phyloP scores from a whole-genome alignment of 345 rosid species.

The Carallia pectinifolia region DNA sequence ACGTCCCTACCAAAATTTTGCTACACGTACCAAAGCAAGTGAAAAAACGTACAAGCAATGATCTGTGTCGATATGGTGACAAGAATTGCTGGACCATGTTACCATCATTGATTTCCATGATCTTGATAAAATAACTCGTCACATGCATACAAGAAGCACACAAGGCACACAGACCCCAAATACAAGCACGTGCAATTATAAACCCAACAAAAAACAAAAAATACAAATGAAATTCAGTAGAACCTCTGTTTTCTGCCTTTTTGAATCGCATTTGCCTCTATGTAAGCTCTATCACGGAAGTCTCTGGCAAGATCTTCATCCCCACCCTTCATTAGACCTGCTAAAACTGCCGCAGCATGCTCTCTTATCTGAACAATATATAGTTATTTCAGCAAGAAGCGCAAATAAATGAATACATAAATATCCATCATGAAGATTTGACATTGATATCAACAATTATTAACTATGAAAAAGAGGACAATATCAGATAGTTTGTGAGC shows the following conservation, averaged over 20 bases:
- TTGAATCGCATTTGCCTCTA: slow-evolving; percentile 62
- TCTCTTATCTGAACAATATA: slow-evolving; percentile 72
- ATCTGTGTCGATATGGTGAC: not conserved
- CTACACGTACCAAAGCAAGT: not conserved
- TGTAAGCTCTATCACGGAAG: slow-evolving; percentile 79
- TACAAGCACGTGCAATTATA: not conserved
- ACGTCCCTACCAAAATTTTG: not conserved
- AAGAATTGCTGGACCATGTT: not conserved
- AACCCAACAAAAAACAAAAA: not conserved
- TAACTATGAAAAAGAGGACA: not conserved
- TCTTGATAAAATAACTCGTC: not conserved
- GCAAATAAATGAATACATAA: not conserved
- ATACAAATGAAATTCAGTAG: not conserved
- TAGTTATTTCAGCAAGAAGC: slow-evolving; percentile 1
- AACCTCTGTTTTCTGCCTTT: slow-evolving; percentile 66
- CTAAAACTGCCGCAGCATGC: slow-evolving; percentile 97
- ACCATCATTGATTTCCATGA: not conserved
- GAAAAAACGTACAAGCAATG: not conserved
- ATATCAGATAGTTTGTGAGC: too few relatives aligned
- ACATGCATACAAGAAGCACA: not conserved
- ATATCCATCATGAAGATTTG: not conserved
- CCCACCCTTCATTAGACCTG: slow-evolving; percentile 94
- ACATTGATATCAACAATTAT: not conserved
- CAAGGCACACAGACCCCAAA: slow-evolving; percentile 4
- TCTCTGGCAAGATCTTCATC: slow-evolving; percentile 77